phyloP scores from a whole-genome alignment of 1,284 basidiomycete species.

The Stygiomarasmius scandens region DNA sequence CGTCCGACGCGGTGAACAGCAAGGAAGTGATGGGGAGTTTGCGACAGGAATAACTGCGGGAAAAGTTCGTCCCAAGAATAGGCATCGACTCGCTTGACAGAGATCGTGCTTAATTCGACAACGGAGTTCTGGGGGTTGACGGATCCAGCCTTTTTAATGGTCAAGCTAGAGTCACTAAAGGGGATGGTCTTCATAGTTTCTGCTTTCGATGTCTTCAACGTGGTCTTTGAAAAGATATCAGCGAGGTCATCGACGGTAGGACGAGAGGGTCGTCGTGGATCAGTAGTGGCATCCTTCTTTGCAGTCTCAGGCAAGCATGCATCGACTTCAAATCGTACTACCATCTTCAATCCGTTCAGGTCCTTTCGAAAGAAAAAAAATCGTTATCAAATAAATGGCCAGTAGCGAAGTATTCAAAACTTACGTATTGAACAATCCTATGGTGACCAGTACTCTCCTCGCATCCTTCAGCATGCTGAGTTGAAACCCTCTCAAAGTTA shows the following conservation, averaged over 20 bases:
- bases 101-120: slow-evolving; percentile 52
- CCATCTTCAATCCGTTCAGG: slow-evolving; percentile 48
- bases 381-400: too few relatives aligned
- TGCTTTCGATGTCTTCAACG: background rate
- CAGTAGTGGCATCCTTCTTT: background rate
- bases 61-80: slow-evolving; percentile 51
- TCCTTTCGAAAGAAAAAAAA: too few relatives aligned
- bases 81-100: slow-evolving; percentile 28
- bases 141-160: slow-evolving; percentile 41
- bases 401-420: too few relatives aligned
- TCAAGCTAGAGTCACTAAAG: slow-evolving; percentile 21
- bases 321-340: slow-evolving; percentile 54
- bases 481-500: slow-evolving; percentile 53
- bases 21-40: slow-evolving; percentile 54
- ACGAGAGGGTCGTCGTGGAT: background rate
- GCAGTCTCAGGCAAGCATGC: slow-evolving; percentile 39
- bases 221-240: slow-evolving; percentile 25
- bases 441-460: slow-evolving; percentile 49
- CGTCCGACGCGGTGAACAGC: slow-evolving; percentile 49
- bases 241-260: slow-evolving; percentile 38
- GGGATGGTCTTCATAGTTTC: background rate
- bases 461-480: slow-evolving; percentile 42
- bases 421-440: slow-evolving; percentile 53
- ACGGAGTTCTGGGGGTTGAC: slow-evolving; percentile 46
- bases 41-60: slow-evolving; percentile 58